Conservation (phyloP, 306 rosid species). For the Senna siamea region DNA sequence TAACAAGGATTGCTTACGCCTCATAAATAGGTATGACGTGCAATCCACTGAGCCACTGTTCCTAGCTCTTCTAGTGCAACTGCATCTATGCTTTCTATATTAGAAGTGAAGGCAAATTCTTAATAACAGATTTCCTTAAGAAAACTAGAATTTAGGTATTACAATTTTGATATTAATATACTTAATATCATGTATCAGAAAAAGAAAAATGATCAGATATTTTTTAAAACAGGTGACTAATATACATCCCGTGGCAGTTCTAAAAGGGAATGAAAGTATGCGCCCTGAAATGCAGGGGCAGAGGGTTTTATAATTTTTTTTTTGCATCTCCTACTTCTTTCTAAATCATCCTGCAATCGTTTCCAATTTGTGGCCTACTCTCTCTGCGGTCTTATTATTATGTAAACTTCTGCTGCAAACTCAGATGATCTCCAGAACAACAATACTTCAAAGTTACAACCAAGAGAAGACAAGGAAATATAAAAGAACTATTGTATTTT, state of each 20-base stretch:
- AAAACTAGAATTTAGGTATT: background rate
- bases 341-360: background rate
- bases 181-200: background rate
- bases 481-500: background rate
- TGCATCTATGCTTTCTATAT: background rate
- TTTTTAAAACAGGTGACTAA: background rate
- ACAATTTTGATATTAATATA: background rate
- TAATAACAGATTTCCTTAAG: background rate
- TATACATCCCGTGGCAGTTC: background rate
- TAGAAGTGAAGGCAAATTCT: background rate
- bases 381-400: background rate
- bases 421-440: background rate
- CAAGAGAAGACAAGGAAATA: slow-evolving; percentile 7
- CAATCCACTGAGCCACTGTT: background rate
- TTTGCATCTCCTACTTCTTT: slow-evolving; percentile 27
- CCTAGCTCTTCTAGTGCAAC: background rate
- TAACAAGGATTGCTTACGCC: slow-evolving; percentile 13
- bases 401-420: background rate
- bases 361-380: background rate
- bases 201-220: background rate
- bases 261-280: background rate
- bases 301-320: background rate
- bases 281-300: background rate
- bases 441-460: background rate
- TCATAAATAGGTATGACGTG: background rate